Evolutionary conservation across 768 basidiomycete genomes (phyloP).

Genomic region (Harrya chromipes): DNA sequence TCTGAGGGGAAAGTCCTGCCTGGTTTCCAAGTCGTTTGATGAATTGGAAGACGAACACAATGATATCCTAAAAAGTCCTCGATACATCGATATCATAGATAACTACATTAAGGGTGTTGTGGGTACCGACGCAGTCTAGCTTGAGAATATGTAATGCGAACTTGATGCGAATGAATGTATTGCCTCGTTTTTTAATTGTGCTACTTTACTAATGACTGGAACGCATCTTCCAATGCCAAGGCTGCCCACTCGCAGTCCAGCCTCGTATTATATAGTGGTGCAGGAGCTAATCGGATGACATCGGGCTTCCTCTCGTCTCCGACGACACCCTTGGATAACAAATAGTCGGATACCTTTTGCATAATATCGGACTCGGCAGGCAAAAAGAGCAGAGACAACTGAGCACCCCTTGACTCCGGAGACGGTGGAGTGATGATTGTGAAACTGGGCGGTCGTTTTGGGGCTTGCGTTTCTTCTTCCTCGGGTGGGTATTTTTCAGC

Average conservation of each 20-base stretch:
- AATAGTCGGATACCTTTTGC: slow-evolving; percentile 58
- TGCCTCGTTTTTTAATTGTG: slow-evolving; percentile 5
- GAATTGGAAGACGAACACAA: slow-evolving; percentile 52
- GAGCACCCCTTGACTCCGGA: slow-evolving; percentile 70
- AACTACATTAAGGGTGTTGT: slow-evolving; percentile 35
- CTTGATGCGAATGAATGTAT: slow-evolving; percentile 2
- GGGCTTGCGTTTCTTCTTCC: slow-evolving; percentile 15
- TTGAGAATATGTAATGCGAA: neutral
- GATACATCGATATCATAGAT: slow-evolving; percentile 46
- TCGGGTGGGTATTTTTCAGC: slow-evolving; percentile 28
- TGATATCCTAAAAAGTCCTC: slow-evolving; percentile 41
- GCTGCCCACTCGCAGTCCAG: slow-evolving; percentile 74
- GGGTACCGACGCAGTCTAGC: slow-evolving; percentile 2
- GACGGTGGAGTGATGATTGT: slow-evolving; percentile 89
- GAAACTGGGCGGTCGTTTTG: slow-evolving; percentile 48
- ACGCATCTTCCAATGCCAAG: slow-evolving; percentile 56
- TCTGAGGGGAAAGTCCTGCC: slow-evolving; percentile 35
- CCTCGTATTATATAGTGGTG: slow-evolving; percentile 82
- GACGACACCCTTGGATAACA: slow-evolving; percentile 73
- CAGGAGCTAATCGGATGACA: slow-evolving; percentile 86
- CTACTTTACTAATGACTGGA: slow-evolving; percentile 32
- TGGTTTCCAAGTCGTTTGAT: slow-evolving; percentile 35
- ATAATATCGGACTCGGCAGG: slow-evolving; percentile 58
- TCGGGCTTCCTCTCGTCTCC: slow-evolving; percentile 92
- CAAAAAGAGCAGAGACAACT: slow-evolving; percentile 83